Evolutionary conservation across 371 early-diverging fungal species (phyloP), one percentile per base, ranked within the genome.

Genomic region (Choanephora cucurbitarum): DNA sequence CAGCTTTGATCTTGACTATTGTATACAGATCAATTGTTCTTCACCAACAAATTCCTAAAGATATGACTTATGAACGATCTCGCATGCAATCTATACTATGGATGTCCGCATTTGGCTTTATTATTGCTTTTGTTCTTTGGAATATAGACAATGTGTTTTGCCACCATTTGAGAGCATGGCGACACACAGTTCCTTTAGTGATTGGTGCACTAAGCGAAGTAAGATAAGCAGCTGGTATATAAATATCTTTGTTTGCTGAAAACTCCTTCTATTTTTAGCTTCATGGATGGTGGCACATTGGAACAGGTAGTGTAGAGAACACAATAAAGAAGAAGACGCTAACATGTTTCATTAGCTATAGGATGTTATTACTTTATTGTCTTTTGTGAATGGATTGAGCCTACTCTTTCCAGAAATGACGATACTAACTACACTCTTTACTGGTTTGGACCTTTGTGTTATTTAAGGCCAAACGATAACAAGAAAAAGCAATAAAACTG

Each of bases 241-340:
- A 60, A 28, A 24, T 22, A 28, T 5, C 24, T 33, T 14, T 28
- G 39, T 28, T 43, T 37, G 6, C 34, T 17, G 15, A 37, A 37
- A 37, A 3, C 37, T 14, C 33, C 41, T n/a, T 41, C 55, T 48
- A 57, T 39, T 72, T 80, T 44, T 85, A 92, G 80, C 77, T 90
- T n/a, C 93, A 92, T 62, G 87, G 87, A 6, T 90, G 86, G 83
- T 92, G 92, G 93, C 92, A 92, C 66, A 79, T 91, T 52, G 69
- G 71, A 17, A 76, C 77, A 51, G 64, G 75, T 72, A 64, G 51
- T 39, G 17, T 28, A 28, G 3, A 28, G 28, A 28, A 28, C 7
- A 7, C 28, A 5, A 28, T n/a, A 18, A 44, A 31, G 19, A 19
- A 47, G 32, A 28, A 43, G 3, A 14, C 23, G 14, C 13, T 1